Evolutionary conservation across 2,329 filamentous ascomycete genomes (phyloP), one percentile per base, ranked within the genome.

Genomic region (Neocatenulostroma microsporum): DNA sequence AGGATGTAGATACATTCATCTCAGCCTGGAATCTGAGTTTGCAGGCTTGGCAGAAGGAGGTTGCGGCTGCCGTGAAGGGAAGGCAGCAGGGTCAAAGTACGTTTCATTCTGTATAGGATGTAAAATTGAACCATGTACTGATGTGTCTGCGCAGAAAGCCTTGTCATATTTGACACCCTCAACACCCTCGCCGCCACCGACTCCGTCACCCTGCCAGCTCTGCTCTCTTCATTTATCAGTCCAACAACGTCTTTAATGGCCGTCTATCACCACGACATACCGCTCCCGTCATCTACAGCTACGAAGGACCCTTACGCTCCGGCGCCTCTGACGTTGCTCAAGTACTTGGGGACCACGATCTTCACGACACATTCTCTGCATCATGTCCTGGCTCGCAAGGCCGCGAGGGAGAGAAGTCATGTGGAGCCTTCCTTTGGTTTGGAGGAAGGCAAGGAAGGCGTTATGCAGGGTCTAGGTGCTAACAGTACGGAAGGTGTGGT

Each of bases 261-360:
- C 28, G 75, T 82, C 41, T 94, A 93, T 60, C 91, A 96, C 65
- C 68, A 73, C 35, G 89, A 96, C 61, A 72, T 89, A 3, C 82
- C 9, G 23, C 23, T 8, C 23, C 23, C 23, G 23, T 9, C 9
- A 8, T 8, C 85, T 1, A 61, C 77, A 10, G n/a, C 35, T 11
- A 23, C 29, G 5, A 20, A 21, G 50, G 66, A 36, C 12, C 8
- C 41, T 5, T 79, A 84, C 61, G 66, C 74, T 13, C 85, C 87
- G 1, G 65, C 76, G 19, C 78, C 86, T 0, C 69, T 93, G 10
- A 78, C 78, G 1, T 66, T 87, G 1, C 69, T 96, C 15, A 75
- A 73, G 30, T 93, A 93, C 61, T 78, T 95, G 40, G 84, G 88
- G n/a, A 98, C 91, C 3, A 81, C 86, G 3, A 74, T 96, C 36